phyloP scores from a whole-genome alignment of 805 yeast genomes.

The Clavispora fructus region DNA sequence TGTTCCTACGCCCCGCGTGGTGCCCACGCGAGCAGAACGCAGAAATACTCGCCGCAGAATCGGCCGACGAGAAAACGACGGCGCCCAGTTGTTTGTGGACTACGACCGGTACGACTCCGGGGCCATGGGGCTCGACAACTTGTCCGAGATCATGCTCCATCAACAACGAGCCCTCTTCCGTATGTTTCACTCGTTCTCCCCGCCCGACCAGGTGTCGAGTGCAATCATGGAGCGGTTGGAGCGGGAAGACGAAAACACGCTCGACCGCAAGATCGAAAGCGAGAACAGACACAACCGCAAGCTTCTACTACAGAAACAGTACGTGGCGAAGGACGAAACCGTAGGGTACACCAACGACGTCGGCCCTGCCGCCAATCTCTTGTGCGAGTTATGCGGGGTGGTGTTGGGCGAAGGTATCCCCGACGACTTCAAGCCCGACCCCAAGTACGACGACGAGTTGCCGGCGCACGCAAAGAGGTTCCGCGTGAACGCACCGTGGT shows the following conservation, averaged over 20 bases:
- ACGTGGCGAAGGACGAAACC: conserved; percentile 17
- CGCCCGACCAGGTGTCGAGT: conserved; percentile 11
- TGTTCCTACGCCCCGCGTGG: neutral
- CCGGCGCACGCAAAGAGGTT: conserved; percentile 20
- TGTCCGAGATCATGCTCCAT: conserved; percentile 5
- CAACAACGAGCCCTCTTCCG: conserved; percentile 5
- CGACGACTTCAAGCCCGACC: conserved; percentile 36
- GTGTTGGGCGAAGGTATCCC: conserved; percentile 73
- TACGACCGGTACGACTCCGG: neutral
- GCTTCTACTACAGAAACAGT: conserved; percentile 24
- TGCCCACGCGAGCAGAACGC: neutral
- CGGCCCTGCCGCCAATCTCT: conserved; percentile 10
- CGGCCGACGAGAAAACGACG: conserved; percentile 5
- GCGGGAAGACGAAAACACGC: conserved; percentile 33
- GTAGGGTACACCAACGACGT: conserved; percentile 30
- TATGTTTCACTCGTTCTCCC: conserved; percentile 1
- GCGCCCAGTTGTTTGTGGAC: conserved; percentile 1
- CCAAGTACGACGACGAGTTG: conserved; percentile 23
- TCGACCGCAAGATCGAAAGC: conserved; percentile 27
- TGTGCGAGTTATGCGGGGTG: conserved; percentile 66
- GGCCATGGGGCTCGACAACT: neutral
- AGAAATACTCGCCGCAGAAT: conserved; percentile 4
- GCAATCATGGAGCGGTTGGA: conserved; percentile 37
- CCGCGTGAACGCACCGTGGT: conserved; percentile 61
- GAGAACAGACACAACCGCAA: conserved; percentile 29